Evolutionary conservation across 2,329 filamentous ascomycete genomes (phyloP), one percentile per base, ranked within the genome.

Genomic region (Microsporum ferrugineum): DNA sequence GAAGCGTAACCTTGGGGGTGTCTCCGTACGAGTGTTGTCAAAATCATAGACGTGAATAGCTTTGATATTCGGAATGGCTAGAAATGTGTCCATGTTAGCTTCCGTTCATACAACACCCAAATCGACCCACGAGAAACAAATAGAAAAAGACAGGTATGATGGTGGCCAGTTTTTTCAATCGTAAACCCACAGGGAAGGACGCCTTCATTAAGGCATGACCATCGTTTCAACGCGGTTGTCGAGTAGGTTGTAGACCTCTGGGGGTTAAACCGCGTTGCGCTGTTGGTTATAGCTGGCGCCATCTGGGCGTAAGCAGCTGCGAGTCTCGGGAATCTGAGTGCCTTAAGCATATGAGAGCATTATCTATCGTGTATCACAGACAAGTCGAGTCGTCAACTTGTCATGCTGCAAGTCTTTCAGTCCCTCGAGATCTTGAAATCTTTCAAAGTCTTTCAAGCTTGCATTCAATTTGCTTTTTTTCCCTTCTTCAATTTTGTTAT

Each of bases 21-120:
- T 29, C 14, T 59, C 64, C 86, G 72, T 78, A 92, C 89, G 77
- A 41, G 92, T 97, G 71, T 99, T 97, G 75, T 99, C 94, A 73
- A 97, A 99, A 74, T 99, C 94, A 77, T 97, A 97, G 67, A 99
- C 83, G 71, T 97, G 92, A 59, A 99, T 84, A 6, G 84, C 77
- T 71, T 84, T 89, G 74, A 97, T 87, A 60, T 84, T 79, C 47
- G 87, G 79, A 8, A 85, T 80, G 36, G 83, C 82, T 83, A 64
- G 31, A 55, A 65, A 60, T 60, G 61, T n/a, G 39, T 53, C 34
- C 29, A 6, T 36, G 62, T 58, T 59, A 58, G 31, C 41, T 33
- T 31, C 53, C 36, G 60, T 6, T 7, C 43, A n/a, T 17, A 51
- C 17, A 23, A 23, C 17, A 23, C 17, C 39, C 10, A 5, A 12